Evolutionary conservation across 2,329 filamentous ascomycete genomes (phyloP).

Genomic region (Fusarium sp.): DNA sequence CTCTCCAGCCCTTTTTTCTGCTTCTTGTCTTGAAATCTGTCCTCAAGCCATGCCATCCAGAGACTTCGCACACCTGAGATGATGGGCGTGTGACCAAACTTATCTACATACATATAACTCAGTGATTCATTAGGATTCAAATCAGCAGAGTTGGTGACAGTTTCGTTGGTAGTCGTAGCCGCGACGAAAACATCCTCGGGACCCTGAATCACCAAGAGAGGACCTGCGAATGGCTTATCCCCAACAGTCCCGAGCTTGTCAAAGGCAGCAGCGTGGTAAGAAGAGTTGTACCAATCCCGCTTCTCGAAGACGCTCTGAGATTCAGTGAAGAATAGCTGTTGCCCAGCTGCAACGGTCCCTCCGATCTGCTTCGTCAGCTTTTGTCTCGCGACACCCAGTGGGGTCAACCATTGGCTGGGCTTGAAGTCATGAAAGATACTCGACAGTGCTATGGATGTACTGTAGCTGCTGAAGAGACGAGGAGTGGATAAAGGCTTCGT

Average conservation of each 20-base stretch:
- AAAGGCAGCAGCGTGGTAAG: slow-evolving; percentile 11
- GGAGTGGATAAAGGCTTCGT: background rate
- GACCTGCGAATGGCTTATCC: background rate
- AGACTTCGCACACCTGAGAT: background rate
- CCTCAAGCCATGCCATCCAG: slow-evolving; percentile 4
- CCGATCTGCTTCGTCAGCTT: slow-evolving; percentile 8
- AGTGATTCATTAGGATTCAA: background rate
- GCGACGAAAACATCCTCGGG: background rate
- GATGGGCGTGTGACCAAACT: background rate
- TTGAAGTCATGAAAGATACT: slow-evolving; percentile 22
- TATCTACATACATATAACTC: background rate
- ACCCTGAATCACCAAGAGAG: background rate
- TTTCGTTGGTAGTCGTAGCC: background rate
- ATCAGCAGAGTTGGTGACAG: accelerated
- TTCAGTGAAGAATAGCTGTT: background rate
- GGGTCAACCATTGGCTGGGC: slow-evolving; percentile 22
- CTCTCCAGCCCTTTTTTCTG: background rate
- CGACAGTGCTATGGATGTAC: background rate
- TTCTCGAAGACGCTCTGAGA: background rate
- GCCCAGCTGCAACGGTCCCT: background rate
- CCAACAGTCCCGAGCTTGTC: background rate
- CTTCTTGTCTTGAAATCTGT: background rate
- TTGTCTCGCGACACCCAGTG: slow-evolving; percentile 7
- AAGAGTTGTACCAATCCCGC: background rate
- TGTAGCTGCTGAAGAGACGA: background rate